Evolutionary conservation across 129 eudicot species (phyloP), one percentile per base, ranked within the genome.

Genomic region (Chrysanthemum seticuspe): DNA sequence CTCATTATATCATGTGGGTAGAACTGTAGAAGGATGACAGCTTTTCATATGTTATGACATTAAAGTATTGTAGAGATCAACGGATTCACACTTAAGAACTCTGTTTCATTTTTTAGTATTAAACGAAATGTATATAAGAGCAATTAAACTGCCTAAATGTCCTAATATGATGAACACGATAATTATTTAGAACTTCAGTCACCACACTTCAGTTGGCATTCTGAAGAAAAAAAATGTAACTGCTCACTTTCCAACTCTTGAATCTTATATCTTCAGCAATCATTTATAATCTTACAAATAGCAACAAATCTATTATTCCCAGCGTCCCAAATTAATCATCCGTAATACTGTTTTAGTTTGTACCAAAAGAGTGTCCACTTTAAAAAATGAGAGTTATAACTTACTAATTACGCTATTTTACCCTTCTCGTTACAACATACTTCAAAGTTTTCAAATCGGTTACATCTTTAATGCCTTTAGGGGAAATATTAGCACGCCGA

Each of bases 1-100:
- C 44, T 25, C 65, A 60, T 23, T 23, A 60, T 60, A 9, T 60
- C 65, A 60, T 25, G 10, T 13, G 25, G 67, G 25, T 45, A 23
- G n/a, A n/a, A n/a, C n/a, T n/a, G n/a, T n/a, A n/a, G 29, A 61
- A 73, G 29, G 49, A 62, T 61, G 51, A 60, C 61, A 73, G 62
- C 25, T 73, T 49, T 10, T 10, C 77, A 27, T 62, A 23, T 62
- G 10, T 10, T 73, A 62, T 50, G 12, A 50, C 6, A n/a, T 74
- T 50, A 73, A 73, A 15, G 16, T 27, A 50, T n/a, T 62, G 55
- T 25, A 62, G 49, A 2, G 23, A 10, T 12, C 15, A 53, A 2
- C 5, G 23, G 61, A 68, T 34, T 62, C 29, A n/a, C 5, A 6
- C 63, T 29, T 62, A 31, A 31, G 44, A 36, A 36, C 44, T 36